Evolutionary conservation across 805 yeast genomes (phyloP).

Genomic region (Sugiyamaella lignohabitans): DNA sequence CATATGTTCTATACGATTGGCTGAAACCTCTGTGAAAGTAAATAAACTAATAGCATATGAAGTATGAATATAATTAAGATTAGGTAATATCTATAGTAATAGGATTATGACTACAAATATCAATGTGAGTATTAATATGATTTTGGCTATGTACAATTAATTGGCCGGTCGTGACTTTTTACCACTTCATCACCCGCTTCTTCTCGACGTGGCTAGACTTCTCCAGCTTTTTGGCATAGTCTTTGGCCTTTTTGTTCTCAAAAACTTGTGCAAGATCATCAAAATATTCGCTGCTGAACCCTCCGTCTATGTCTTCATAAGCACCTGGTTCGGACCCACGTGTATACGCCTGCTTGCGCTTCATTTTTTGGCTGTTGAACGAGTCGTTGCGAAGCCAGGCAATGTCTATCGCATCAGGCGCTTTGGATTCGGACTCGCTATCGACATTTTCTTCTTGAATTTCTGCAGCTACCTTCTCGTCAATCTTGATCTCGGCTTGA

Average conservation of each 20-base stretch:
- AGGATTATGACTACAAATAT: no score
- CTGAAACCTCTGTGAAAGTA: no score
- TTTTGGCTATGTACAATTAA: no score
- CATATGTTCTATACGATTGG: no score
- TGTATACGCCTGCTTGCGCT: neutral
- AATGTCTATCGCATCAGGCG: constrained; percentile 4
- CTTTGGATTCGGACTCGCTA: constrained; percentile 2
- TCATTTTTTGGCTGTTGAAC: neutral
- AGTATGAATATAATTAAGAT: no score
- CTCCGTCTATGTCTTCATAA: constrained; percentile 11
- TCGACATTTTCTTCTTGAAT: neutral
- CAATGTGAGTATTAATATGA: no score
- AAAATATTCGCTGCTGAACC: constrained; percentile 13
- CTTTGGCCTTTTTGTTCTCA: constrained; percentile 5
- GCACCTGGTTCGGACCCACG: constrained; percentile 19
- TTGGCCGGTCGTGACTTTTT: no score
- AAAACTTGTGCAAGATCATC: constrained; percentile 8
- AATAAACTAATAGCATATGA: no score
- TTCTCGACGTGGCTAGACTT: constrained; percentile 4
- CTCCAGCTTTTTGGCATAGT: neutral
- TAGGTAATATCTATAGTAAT: no score
- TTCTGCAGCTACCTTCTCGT: constrained; percentile 2
- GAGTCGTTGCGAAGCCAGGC: constrained; percentile 5
- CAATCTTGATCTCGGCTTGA: no score
- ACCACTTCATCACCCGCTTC: constrained; percentile 5